phyloP scores from a whole-genome alignment of 2,329 filamentous ascomycete genomes.

The Pyrenochaeta sp. region DNA sequence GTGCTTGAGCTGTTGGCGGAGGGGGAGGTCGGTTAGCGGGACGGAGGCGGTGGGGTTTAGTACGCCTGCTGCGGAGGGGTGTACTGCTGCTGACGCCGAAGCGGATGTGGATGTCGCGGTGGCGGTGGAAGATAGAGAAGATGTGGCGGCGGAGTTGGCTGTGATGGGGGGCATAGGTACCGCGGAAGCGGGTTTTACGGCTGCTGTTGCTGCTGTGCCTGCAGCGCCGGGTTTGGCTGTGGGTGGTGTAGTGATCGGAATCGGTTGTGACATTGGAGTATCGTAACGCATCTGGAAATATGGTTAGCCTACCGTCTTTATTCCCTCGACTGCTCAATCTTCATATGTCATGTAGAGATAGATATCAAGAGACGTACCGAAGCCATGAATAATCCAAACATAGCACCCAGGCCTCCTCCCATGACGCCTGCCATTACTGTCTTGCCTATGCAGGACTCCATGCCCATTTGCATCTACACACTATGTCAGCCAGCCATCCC shows the following conservation, averaged over 20 bases:
- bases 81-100: constrained; percentile 73
- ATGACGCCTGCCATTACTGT: constrained; percentile 88
- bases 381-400: constrained; percentile 98
- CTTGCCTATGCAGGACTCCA: constrained; percentile 94
- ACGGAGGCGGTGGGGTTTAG: constrained; percentile 48
- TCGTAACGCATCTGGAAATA: constrained; percentile 90
- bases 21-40: constrained; percentile 71
- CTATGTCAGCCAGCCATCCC: constrained; percentile 7
- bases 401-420: constrained; percentile 91
- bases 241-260: constrained; percentile 42
- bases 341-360: background rate
- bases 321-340: too few species aligned
- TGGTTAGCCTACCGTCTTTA: background rate
- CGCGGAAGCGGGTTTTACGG: constrained; percentile 23
- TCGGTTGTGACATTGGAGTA: constrained; percentile 73
- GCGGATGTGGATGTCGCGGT: constrained; percentile 55
- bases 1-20: constrained; percentile 80
- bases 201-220: constrained; percentile 9
- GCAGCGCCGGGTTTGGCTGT: constrained; percentile 54
- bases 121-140: constrained; percentile 5
- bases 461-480: constrained; percentile 76
- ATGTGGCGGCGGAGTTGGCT: background rate
- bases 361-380: constrained; percentile 68
- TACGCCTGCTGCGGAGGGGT: constrained; percentile 26
- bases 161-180: constrained; percentile 11